These are phyloP conservation scores for Jamesozyma lodderae DNA, from an alignment of 805 yeast species.

Conservation along the genomic window DNA sequence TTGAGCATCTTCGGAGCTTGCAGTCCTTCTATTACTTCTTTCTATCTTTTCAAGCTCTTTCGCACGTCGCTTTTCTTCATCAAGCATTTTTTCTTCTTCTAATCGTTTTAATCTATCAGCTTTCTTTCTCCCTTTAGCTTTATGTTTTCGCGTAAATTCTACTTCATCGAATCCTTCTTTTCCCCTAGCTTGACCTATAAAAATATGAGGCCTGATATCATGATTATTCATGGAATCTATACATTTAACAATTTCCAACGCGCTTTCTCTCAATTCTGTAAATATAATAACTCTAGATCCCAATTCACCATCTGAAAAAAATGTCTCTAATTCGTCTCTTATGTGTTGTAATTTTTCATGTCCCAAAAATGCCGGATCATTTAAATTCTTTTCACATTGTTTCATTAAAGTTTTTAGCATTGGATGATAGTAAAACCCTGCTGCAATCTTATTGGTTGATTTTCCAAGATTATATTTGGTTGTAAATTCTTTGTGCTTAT, in stretches of 20 bases:
- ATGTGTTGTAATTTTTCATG: slow-evolving; percentile 68
- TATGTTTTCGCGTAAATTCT: slow-evolving; percentile 36
- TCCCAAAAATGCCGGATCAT: slow-evolving; percentile 34
- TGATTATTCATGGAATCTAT: slow-evolving; percentile 37
- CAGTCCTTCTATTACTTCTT: slow-evolving; percentile 36
- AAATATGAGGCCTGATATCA: slow-evolving; percentile 62
- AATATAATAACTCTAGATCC: slow-evolving; percentile 77
- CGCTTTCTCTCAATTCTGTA: slow-evolving; percentile 84
- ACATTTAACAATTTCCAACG: slow-evolving; percentile 69
- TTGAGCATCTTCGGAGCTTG: slow-evolving; percentile 70
- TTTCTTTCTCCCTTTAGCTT: slow-evolving; percentile 38
- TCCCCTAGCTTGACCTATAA: slow-evolving; percentile 84
- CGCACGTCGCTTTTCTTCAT: slow-evolving; percentile 27
- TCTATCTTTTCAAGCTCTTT: slow-evolving; percentile 29
- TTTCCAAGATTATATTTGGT: slow-evolving; percentile 52
- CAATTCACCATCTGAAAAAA: slow-evolving; percentile 37
- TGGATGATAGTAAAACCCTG: slow-evolving; percentile 49
- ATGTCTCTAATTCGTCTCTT: slow-evolving; percentile 46
- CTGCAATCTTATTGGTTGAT: slow-evolving; percentile 53
- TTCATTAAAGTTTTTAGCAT: slow-evolving; percentile 38
- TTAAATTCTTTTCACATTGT: slow-evolving; percentile 37
- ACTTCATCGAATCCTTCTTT: slow-evolving; percentile 60
- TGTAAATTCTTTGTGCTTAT: slow-evolving; percentile 48
- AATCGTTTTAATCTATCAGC: slow-evolving; percentile 27
- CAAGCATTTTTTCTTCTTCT: slow-evolving; percentile 26